These are phyloP conservation scores for Neurospora tetraspora DNA, from an alignment of 495 filamentous ascomycete species.

Conservation along the genomic window DNA sequence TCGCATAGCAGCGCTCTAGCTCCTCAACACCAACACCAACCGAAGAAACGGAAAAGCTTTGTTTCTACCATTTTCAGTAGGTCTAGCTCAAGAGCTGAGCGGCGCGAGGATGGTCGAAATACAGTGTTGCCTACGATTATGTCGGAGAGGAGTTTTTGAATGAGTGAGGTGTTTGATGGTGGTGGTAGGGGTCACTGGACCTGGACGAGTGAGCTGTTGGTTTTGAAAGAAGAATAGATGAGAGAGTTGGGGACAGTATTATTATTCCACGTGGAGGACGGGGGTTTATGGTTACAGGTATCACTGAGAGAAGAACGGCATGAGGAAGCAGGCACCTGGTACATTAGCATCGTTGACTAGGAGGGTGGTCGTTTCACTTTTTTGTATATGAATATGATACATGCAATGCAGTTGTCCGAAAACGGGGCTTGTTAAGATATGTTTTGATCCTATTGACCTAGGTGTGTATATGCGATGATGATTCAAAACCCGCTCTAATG, in stretches of 20 bases:
- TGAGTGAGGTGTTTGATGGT: background rate
- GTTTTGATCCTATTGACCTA: background rate
- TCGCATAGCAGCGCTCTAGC: background rate
- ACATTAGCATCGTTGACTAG: background rate
- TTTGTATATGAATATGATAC: background rate
- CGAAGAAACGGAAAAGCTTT: conserved; percentile 43
- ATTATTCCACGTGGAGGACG: background rate
- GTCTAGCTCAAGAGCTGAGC: conserved; percentile 5
- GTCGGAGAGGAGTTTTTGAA: background rate
- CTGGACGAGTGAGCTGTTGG: background rate
- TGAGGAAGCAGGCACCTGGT: background rate
- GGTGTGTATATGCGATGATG: background rate
- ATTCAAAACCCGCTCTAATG: background rate
- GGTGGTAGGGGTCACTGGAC: background rate
- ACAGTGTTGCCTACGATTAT: background rate
- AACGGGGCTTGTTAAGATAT: background rate
- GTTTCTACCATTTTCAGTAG: conserved; percentile 37
- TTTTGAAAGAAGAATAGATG: background rate
- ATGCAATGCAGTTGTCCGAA: background rate
- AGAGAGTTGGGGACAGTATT: background rate
- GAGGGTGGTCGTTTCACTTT: background rate
- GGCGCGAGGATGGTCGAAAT: background rate
- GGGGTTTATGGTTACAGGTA: background rate
- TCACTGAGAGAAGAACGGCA: background rate
- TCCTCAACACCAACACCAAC: conserved; percentile 14